phyloP scores from a whole-genome alignment of 371 early-diverging fungal species.

The Actinomortierella wolfii region DNA sequence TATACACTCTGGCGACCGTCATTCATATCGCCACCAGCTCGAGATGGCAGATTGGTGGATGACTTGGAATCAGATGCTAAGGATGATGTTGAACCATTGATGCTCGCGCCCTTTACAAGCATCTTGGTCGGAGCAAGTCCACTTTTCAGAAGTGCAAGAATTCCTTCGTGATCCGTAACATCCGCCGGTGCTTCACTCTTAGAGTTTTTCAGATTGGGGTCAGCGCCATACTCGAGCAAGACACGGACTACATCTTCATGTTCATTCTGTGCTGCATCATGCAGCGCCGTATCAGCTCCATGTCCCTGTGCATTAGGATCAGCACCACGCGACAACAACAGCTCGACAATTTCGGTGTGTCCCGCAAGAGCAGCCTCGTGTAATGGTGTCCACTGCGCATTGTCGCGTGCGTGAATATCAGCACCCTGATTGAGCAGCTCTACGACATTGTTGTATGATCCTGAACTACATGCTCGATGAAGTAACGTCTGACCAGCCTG shows the following conservation, averaged over 20 bases:
- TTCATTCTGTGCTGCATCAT: conserved; percentile 73
- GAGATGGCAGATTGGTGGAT: conserved; percentile 18
- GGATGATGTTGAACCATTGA: background rate
- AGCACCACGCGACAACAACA: conserved; percentile 75
- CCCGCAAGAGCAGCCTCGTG: conserved; percentile 83
- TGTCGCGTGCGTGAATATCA: conserved; percentile 72
- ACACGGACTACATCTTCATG: conserved; percentile 67
- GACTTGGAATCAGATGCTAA: background rate
- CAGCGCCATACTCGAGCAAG: conserved; percentile 71
- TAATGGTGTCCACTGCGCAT: conserved; percentile 77
- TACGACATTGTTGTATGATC: conserved; percentile 54
- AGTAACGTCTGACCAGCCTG: conserved; percentile 59
- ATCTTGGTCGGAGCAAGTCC: conserved; percentile 54
- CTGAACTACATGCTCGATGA: conserved; percentile 53
- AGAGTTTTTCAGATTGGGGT: conserved; percentile 55
- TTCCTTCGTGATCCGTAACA: conserved; percentile 54
- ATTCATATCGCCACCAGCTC: conserved; percentile 26
- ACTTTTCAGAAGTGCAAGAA: conserved; percentile 31
- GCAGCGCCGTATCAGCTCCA: conserved; percentile 73
- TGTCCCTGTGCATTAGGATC: conserved; percentile 64
- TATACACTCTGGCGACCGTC: conserved; percentile 21
- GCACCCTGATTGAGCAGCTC: conserved; percentile 74
- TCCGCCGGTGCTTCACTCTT: conserved; percentile 60
- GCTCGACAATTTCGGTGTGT: conserved; percentile 60
- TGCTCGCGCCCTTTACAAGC: background rate